Conservation (phyloP, 257 asterid genomes). For the Solanum commersonii region DNA sequence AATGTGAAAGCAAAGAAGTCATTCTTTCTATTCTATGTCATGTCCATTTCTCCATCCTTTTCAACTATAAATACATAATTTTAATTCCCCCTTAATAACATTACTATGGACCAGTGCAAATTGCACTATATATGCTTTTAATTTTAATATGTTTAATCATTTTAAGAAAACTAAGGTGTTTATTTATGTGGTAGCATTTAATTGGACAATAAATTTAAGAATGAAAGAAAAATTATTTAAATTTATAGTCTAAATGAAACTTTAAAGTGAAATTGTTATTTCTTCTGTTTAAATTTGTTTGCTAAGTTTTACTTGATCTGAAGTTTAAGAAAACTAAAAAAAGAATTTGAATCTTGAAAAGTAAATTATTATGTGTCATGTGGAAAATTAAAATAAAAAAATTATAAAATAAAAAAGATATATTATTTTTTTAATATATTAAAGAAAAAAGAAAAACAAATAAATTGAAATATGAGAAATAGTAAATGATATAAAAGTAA, state of each 20-base stretch:
- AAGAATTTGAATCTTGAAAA: no score
- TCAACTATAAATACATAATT: background rate
- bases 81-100: background rate
- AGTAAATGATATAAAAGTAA: background rate
- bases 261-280: background rate
- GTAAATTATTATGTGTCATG: background rate
- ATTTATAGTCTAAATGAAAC: background rate
- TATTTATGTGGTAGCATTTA: background rate
- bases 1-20: background rate
- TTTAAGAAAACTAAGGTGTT: background rate
- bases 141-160: background rate
- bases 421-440: no score
- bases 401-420: no score
- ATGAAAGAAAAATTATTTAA: background rate
- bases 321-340: background rate
- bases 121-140: background rate
- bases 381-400: no score
- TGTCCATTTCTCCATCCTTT: background rate
- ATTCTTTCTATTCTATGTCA: background rate
- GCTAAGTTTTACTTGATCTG: background rate
- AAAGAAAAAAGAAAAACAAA: background rate
- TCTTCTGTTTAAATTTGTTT: no score
- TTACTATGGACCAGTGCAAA: background rate
- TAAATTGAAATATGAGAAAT: background rate
- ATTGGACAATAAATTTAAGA: background rate